These are phyloP conservation scores for Pseudonitzschia multiseries DNA, from an alignment of 108 stramenopile species.

Conservation along the genomic window DNA sequence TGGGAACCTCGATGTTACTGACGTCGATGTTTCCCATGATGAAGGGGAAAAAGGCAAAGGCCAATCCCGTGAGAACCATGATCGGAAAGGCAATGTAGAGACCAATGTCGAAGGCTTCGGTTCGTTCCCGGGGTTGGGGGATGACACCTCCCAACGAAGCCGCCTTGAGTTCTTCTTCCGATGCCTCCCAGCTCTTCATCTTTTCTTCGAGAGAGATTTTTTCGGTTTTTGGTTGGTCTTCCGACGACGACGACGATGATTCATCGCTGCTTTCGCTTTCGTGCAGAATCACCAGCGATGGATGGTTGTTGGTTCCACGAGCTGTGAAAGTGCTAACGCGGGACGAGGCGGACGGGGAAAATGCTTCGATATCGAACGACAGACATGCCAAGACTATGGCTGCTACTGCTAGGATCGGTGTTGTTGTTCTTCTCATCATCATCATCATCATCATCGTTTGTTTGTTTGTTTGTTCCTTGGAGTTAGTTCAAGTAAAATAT, in stretches of 20 bases:
- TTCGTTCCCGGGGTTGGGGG: slow-evolving; percentile 30
- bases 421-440: too few species aligned
- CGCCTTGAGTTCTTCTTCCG: slow-evolving; percentile 73
- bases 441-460: not conserved
- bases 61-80: slow-evolving; percentile 52
- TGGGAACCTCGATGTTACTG: slow-evolving; percentile 67
- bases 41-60: slow-evolving; percentile 72
- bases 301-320: not conserved
- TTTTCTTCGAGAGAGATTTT: slow-evolving; percentile 63
- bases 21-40: slow-evolving; percentile 75
- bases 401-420: not conserved
- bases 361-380: not conserved
- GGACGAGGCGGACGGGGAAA: not conserved
- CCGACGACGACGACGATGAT: too few species aligned
- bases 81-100: slow-evolving; percentile 71
- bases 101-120: slow-evolving; percentile 76
- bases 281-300: not conserved
- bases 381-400: not conserved
- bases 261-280: slow-evolving; percentile 2
- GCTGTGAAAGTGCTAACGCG: not conserved
- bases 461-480: not conserved
- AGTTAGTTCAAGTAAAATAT: too few species aligned
- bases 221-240: not conserved
- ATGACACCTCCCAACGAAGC: slow-evolving; percentile 67
- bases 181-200: slow-evolving; percentile 80